Evolutionary conservation across 2,329 filamentous ascomycete species (phyloP).

Genomic region (Penicillium expansum): DNA sequence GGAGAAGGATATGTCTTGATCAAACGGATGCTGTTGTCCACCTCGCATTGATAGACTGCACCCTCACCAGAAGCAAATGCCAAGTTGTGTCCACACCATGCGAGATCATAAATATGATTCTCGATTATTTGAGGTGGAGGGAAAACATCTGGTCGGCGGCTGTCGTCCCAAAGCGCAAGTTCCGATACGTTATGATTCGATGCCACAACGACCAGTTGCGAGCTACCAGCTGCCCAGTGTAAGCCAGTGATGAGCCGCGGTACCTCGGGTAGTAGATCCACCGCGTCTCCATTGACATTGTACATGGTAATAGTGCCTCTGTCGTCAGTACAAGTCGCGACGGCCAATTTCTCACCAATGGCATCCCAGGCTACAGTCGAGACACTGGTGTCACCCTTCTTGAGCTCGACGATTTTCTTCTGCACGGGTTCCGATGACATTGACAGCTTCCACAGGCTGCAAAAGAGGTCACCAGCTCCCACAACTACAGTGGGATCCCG

Average conservation of each 20-base stretch:
- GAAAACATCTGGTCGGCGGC: slow-evolving; percentile 37
- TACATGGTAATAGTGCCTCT: slow-evolving; percentile 46
- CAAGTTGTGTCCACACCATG: slow-evolving; percentile 40
- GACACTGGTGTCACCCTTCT: slow-evolving; percentile 36
- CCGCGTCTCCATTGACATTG: slow-evolving; percentile 42
- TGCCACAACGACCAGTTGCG: slow-evolving; percentile 44
- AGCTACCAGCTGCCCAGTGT: slow-evolving; percentile 41
- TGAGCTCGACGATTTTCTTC: slow-evolving; percentile 38
- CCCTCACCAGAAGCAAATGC: slow-evolving; percentile 43
- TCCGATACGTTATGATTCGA: slow-evolving; percentile 43
- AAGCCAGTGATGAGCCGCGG: slow-evolving; percentile 45
- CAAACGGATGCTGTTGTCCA: slow-evolving; percentile 40
- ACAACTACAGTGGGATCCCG: slow-evolving; percentile 43
- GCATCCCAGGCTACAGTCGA: slow-evolving; percentile 49
- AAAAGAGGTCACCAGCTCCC: slow-evolving; percentile 45
- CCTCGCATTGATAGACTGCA: slow-evolving; percentile 40
- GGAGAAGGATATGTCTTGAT: slow-evolving; percentile 35
- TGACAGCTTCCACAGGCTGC: slow-evolving; percentile 46
- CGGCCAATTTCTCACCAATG: slow-evolving; percentile 44
- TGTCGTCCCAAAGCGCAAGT: slow-evolving; percentile 46
- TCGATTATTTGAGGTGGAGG: slow-evolving; percentile 37
- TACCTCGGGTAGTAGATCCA: slow-evolving; percentile 47
- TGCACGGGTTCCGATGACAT: slow-evolving; percentile 28
- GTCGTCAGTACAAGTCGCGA: slow-evolving; percentile 46
- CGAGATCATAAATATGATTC: slow-evolving; percentile 43